Evolutionary conservation across 1,284 basidiomycete species (phyloP).

Genomic region (Ganoderma resinaceum): DNA sequence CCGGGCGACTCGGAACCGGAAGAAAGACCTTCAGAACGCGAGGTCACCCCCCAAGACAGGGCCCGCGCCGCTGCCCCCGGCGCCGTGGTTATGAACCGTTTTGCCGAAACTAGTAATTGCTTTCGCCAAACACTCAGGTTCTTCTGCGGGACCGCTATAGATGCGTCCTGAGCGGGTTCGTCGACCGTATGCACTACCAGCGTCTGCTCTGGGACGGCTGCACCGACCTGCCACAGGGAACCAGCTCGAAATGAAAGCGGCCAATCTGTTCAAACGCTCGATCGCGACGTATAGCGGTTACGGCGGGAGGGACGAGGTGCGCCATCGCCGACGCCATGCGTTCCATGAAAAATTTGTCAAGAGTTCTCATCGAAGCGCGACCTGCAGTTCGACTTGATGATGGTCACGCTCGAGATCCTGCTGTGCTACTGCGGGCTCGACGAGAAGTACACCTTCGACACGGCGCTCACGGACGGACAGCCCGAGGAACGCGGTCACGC

Average conservation of each 20-base stretch:
- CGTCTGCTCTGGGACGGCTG: neutral
- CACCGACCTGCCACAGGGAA: neutral
- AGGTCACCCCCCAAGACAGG: too few relatives aligned
- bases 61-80: too few relatives aligned
- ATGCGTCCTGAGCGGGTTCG: neutral
- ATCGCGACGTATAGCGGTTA: neutral
- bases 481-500: neutral
- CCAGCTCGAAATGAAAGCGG: neutral
- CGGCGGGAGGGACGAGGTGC: neutral
- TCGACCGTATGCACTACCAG: neutral
- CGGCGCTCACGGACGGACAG: neutral
- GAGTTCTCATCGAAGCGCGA: too few relatives aligned
- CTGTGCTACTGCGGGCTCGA: neutral
- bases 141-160: neutral
- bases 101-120: neutral
- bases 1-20: too few relatives aligned
- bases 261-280: neutral
- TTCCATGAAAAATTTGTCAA: too few relatives aligned
- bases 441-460: neutral
- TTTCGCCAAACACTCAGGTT: neutral
- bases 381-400: neutral
- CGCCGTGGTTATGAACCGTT: too few relatives aligned
- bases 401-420: neutral
- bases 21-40: too few relatives aligned
- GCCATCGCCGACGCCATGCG: too few relatives aligned